These are phyloP conservation scores for Madurella mycetomatis DNA, from an alignment of 2,329 filamentous ascomycete genomes.

Conservation along the genomic window DNA sequence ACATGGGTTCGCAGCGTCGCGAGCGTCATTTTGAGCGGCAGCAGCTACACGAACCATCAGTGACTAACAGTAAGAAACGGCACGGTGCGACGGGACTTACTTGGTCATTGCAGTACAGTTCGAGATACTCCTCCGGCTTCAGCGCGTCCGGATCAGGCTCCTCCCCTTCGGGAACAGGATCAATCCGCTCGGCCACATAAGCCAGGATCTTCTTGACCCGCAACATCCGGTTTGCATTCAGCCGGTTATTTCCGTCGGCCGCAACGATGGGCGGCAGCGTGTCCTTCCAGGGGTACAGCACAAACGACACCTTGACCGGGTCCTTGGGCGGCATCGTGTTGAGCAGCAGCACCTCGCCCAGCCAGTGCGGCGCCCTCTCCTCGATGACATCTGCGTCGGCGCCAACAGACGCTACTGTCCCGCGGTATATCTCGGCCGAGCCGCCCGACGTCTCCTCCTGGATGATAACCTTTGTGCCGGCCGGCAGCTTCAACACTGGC, in stretches of 20 bases:
- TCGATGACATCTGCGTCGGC: constrained; percentile 79
- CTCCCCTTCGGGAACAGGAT: constrained; percentile 47
- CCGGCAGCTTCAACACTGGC: constrained; percentile 68
- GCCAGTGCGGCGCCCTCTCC: constrained; percentile 82
- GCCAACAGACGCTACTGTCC: constrained; percentile 74
- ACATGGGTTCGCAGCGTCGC: constrained; percentile 86
- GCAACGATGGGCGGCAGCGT: constrained; percentile 69
- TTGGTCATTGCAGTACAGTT: constrained; percentile 91
- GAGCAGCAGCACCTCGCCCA: constrained; percentile 80
- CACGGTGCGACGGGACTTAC: constrained; percentile 45
- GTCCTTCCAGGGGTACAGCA: constrained; percentile 77
- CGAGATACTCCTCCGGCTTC: constrained; percentile 86
- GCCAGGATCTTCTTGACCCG: constrained; percentile 89
- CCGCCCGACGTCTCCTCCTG: constrained; percentile 65
- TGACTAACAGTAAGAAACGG: neutral
- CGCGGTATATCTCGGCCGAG: constrained; percentile 82
- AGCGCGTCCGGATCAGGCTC: constrained; percentile 56
- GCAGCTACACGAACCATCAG: constrained; percentile 42
- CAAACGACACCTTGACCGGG: constrained; percentile 92
- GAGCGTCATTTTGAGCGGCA: constrained; percentile 84
- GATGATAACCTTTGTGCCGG: constrained; percentile 62
- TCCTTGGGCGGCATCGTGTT: constrained; percentile 83
- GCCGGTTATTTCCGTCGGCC: constrained; percentile 75
- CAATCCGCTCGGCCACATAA: constrained; percentile 89
- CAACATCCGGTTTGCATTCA: constrained; percentile 97